These are phyloP conservation scores for Striga hermonthica DNA, from an alignment of 305 asterid genomes.

Conservation along the genomic window DNA sequence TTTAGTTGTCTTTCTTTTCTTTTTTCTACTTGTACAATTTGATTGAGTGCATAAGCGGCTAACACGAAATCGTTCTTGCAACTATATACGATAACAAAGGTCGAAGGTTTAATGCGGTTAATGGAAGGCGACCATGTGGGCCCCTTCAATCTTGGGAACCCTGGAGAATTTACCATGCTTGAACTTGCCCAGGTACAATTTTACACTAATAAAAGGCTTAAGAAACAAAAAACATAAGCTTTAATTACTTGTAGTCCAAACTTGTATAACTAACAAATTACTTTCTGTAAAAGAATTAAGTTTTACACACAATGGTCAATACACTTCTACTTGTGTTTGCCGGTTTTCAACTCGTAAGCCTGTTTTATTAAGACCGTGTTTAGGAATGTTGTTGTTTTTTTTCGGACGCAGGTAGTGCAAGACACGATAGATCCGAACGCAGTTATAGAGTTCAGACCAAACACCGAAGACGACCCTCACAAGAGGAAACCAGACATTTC, in stretches of 20 bases:
- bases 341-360: too few relatives aligned
- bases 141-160: slow-evolving; percentile 88
- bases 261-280: neutral
- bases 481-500: slow-evolving; percentile 83
- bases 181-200: slow-evolving; percentile 70
- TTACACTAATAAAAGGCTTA: too few relatives aligned
- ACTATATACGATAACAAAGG: slow-evolving; percentile 34
- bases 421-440: slow-evolving; percentile 74
- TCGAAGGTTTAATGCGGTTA: slow-evolving; percentile 69
- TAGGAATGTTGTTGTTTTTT: neutral
- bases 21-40: neutral
- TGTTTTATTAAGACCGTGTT: too few relatives aligned
- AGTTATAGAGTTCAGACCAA: slow-evolving; percentile 66
- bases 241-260: neutral
- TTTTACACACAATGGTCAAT: too few relatives aligned
- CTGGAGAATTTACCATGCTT: slow-evolving; percentile 83
- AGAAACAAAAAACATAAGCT: neutral
- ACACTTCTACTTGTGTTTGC: too few relatives aligned
- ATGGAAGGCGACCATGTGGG: slow-evolving; percentile 90
- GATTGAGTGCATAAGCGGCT: neutral
- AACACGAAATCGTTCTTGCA: neutral
- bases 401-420: slow-evolving; percentile 60
- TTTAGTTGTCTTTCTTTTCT: neutral
- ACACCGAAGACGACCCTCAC: slow-evolving; percentile 88
- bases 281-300: neutral